Evolutionary conservation across 257 asterid species (phyloP).

Genomic region (Solanum habrochaites): DNA sequence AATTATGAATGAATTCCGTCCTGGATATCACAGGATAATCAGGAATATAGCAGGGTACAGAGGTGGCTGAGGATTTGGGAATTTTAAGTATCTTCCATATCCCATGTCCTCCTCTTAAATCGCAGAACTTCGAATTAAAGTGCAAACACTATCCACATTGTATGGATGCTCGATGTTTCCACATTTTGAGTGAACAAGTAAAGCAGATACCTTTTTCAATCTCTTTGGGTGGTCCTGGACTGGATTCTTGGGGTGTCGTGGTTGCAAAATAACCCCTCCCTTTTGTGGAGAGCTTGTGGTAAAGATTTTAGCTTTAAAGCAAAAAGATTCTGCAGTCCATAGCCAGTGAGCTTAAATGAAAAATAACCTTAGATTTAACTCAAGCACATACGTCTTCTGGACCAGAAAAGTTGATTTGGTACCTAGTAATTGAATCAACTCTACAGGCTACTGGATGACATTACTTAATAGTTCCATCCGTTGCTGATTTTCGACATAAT

Average conservation of each 20-base stretch:
- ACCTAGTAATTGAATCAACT: not conserved
- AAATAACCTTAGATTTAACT: not conserved
- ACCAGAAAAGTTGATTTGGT: not conserved
- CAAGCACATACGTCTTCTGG: not conserved
- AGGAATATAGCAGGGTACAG: not conserved
- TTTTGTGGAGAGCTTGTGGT: not conserved
- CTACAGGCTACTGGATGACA: not conserved
- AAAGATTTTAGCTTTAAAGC: not conserved
- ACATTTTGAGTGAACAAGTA: not conserved
- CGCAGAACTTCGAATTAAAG: not conserved
- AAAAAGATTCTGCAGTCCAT: not conserved
- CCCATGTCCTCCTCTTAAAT: not conserved
- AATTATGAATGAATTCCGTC: not conserved
- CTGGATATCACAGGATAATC: not conserved
- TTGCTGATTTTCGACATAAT: not conserved
- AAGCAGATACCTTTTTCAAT: not conserved
- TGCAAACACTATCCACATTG: not conserved
- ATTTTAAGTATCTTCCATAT: not conserved
- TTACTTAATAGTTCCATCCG: not conserved
- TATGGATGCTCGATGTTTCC: not conserved
- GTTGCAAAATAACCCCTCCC: not conserved
- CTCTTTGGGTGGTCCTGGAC: not conserved
- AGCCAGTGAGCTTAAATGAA: not conserved
- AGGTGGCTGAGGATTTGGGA: not conserved
- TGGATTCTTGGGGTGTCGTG: not conserved